A percentile compares a stretch with the other conserved stretches of the same genome.
These are phyloP conservation scores for Globisporangium uncinulatum DNA, from an alignment of 352 stramenopile species.

Conservation along the genomic window DNA sequence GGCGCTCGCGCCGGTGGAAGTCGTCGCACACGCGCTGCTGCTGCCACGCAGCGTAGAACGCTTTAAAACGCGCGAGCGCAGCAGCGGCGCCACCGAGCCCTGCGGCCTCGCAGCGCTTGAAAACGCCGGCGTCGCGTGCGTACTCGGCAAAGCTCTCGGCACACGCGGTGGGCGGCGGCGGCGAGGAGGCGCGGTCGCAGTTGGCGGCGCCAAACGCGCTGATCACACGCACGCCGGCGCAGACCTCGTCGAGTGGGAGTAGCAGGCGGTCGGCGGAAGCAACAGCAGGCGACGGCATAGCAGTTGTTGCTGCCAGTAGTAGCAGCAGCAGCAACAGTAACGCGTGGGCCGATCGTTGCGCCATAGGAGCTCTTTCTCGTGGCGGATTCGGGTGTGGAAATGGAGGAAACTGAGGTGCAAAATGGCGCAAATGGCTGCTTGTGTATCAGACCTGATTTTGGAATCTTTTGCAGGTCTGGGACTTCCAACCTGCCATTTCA, in stretches of 20 bases:
- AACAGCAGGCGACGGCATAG: neutral
- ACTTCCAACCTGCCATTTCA: too few relatives aligned
- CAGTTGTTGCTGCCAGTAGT: neutral
- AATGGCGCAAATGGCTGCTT: too few relatives aligned
- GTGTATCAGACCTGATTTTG: too few relatives aligned
- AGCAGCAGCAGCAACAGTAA: neutral
- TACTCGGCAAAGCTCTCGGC: slow-evolving; percentile 49
- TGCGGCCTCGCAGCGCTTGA: slow-evolving; percentile 30
- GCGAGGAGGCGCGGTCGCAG: slow-evolving; percentile 11
- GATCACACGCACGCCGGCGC: slow-evolving; percentile 30
- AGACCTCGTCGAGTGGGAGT: slow-evolving; percentile 15
- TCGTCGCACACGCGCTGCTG: slow-evolving; percentile 32
- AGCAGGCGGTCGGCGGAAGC: neutral
- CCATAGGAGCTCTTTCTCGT: too few relatives aligned
- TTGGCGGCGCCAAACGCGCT: slow-evolving; percentile 34
- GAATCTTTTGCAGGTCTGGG: too few relatives aligned
- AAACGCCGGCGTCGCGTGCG: slow-evolving; percentile 27
- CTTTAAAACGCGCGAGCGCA: slow-evolving; percentile 22
- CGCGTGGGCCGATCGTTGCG: too few relatives aligned
- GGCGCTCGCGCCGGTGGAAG: slow-evolving; percentile 46
- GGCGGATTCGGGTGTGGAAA: too few relatives aligned
- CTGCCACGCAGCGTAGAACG: slow-evolving; percentile 45
- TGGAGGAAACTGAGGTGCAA: too few relatives aligned
- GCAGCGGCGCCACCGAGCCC: slow-evolving; percentile 6
- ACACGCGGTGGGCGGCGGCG: slow-evolving; percentile 21